A percentile compares a stretch with the other conserved stretches of the same genome.
Evolutionary conservation across 1,284 basidiomycete species (phyloP).

Genomic region (Ceratorhiza oryzae-sativae): DNA sequence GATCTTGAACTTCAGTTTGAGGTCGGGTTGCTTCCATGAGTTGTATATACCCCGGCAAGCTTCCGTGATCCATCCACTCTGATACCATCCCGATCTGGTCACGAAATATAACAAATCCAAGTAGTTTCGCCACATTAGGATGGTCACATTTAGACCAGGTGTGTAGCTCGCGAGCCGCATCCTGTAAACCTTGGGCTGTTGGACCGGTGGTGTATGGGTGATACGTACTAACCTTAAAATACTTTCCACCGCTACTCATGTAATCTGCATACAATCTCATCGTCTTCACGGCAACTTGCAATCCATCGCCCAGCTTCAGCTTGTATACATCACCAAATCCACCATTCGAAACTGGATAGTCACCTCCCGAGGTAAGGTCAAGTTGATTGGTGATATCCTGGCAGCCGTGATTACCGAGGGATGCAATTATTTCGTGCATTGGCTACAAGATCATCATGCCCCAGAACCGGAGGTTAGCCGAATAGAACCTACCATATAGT

Average conservation of each 20-base stretch:
- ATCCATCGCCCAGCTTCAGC: not conserved
- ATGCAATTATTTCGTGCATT: not conserved
- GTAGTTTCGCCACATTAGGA: not conserved
- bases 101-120: not conserved
- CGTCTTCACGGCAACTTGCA: not conserved
- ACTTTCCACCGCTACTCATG: not conserved
- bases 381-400: not conserved
- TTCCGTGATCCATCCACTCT: not conserved
- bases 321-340: slow-evolving; percentile 18
- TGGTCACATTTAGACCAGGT: slow-evolving; percentile 11
- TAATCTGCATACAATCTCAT: not conserved
- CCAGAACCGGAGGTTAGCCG: no score
- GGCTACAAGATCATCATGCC: not conserved
- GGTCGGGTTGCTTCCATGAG: no score
- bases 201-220: not conserved
- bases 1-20: no score
- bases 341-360: not conserved
- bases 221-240: not conserved
- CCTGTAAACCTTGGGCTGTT: not conserved
- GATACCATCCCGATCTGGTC: not conserved
- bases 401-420: slow-evolving; percentile 5
- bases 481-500: no score
- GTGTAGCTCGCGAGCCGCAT: slow-evolving; percentile 10
- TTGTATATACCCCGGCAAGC: not conserved
- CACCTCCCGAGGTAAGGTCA: not conserved